Base-by-base conservation (phyloP, 306 rosid genomes). In the Corylus heterophylla region DNA sequence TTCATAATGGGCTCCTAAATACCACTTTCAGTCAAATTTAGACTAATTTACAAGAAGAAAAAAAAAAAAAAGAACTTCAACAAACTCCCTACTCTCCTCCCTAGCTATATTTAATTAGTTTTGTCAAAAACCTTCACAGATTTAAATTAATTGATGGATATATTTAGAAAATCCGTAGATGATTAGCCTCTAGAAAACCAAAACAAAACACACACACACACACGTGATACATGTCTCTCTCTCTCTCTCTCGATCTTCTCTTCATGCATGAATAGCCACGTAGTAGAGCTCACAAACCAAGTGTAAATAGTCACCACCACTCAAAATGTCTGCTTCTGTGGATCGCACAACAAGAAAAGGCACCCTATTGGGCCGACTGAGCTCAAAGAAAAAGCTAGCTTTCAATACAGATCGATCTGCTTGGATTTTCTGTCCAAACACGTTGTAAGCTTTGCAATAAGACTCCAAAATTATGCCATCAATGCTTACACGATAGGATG, bases 201-300 rank as follows among this genome's bases (percentile, higher is more conserved):
- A 31, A 31, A 31, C 35, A 31, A 31, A 31, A 31, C 35, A 31
- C 35, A 31, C 35, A 31, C 35, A 31, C 35, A 31, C 35, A 31
- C 35, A 31, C 35, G 35, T 31, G 35, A 31, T 31, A 31, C 35
- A 1, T 31, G 35, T 31, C 13, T 20, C 12, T 47, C 14, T 17
- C 14, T 67, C 22, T 39, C 27, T 67, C 29, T 73, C 47, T 73
- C 1, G n/a, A 3, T 31, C 10, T 50, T 18, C 17, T 50, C 18
- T n/a, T n/a, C 35, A 12, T 37, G 77, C 67, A 39, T 37, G 77
- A 39, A 17, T 3, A 8, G 77, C 77, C 77, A 74, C 67, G 66
- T 74, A 9, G 27, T 16, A 11, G 7, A 35, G 31, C 66, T 37
- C 67, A 74, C 3, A 51, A n/a, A 8, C 77, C 59, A 74, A 74